Evolutionary conservation across 2,329 filamentous ascomycete genomes (phyloP), one percentile per base, ranked within the genome.

Genomic region (Alternaria tenuissima): DNA sequence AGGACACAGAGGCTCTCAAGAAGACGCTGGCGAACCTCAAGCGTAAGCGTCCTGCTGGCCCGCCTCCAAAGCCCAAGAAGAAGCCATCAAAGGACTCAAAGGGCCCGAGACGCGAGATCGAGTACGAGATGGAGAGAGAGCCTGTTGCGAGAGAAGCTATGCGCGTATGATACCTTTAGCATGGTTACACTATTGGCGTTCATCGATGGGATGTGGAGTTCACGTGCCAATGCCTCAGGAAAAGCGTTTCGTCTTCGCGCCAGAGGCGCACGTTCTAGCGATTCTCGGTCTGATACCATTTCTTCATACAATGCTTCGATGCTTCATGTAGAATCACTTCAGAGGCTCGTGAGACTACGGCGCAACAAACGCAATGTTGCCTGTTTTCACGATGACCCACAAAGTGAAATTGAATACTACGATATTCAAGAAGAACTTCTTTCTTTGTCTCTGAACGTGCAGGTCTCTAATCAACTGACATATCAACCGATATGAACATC

Each of bases 71-170:
- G 73, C 82, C 85, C 20, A 83, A 84, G 71, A 89, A 88, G 82
- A 88, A 88, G 80, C 79, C 78, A 3, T 46, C 67, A 18, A 78
- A 74, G 54, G 73, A 75, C 43, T 67, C 74, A 34, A 83, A 83
- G 83, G 79, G 88, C 82, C 79, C 88, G 70, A 79, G 88, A 85
- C 85, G 88, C 78, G 86, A 93, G 81, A 92, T 92, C 78, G 91
- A 94, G 80, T 91, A 92, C 76, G 91, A 93, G 79, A 87, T 90
- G 59, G 90, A 92, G 79, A 83, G 84, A 55, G 87, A 87, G 70
- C 84, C 82, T 46, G 81, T 82, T 66, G 65, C 74, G 28, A 68
- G 76, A 62, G 70, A 80, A 56, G 64, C 68, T 56, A 60, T 78
- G 58, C 68, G 67, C 55, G 66, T 72, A 53, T 78, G 61, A 76